phyloP scores from a whole-genome alignment of 1,284 basidiomycete genomes.

The Athelia sp. region DNA sequence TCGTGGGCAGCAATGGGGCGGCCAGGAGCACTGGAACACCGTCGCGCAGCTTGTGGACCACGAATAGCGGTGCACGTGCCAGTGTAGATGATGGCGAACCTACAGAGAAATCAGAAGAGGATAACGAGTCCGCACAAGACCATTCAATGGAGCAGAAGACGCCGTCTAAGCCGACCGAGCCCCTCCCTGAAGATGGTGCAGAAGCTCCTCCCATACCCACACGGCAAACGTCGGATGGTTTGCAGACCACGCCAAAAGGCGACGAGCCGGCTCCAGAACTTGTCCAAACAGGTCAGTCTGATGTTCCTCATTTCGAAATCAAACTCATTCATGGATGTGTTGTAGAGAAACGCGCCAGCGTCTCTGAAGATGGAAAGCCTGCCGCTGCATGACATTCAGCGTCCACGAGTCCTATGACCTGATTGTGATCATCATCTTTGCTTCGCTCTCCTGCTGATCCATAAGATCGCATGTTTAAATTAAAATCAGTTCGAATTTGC shows the following conservation, averaged over 20 bases:
- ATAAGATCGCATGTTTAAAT: too few relatives aligned
- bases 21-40: conserved; percentile 29
- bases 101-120: conserved; percentile 12
- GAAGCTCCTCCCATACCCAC: not conserved
- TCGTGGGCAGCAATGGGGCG: conserved; percentile 38
- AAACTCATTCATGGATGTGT: not conserved
- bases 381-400: too few relatives aligned
- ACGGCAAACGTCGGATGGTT: not conserved
- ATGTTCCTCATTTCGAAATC: too few relatives aligned
- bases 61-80: conserved; percentile 46
- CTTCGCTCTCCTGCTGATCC: too few relatives aligned
- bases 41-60: conserved; percentile 54
- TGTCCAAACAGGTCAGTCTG: too few relatives aligned
- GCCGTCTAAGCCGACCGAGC: conserved; percentile 20
- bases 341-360: not conserved
- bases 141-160: not conserved
- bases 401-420: too few relatives aligned
- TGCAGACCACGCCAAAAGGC: not conserved
- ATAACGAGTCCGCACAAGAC: conserved; percentile 5
- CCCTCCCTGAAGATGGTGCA: conserved; percentile 13
- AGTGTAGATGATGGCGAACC: conserved; percentile 29
- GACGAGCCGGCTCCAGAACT: not conserved
- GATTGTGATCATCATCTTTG: too few relatives aligned
- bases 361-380: not conserved
- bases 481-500: too few relatives aligned